Evolutionary conservation across 2,329 filamentous ascomycete species (phyloP), one percentile per base, ranked within the genome.

Genomic region (Botrytis medusae): DNA sequence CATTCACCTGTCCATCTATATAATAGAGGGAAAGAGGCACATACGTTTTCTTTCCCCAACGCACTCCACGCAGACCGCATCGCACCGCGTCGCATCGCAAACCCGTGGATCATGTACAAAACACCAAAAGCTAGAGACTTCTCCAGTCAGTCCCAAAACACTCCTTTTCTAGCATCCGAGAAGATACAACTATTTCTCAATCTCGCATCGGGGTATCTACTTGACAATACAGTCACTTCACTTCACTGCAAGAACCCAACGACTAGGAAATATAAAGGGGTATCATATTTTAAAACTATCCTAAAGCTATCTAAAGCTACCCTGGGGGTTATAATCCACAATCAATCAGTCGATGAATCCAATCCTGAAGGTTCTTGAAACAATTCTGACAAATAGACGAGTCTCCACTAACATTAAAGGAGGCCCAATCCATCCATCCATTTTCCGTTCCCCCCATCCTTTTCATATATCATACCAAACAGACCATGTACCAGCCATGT

Each of bases 401-500:
- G 34, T 34, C 34, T 12, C 34, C 34, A n/a, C 48, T 57, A 48
- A 57, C 5, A 68, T 68, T 57, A 68, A 68, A 40, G 22, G 9
- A 42, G 25, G 32, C 18, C 40, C 61, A 12, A 67, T 51, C 29
- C 8, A 51, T 67, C 48, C 48, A 67, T 34, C 34, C 70, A 54
- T 32, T 44, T 44, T 65, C 8, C 61, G 22, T 22, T 46, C 37
- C 7, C 22, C 18, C 62, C 22, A 22, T 68, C 34, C 48, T 18
- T 29, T 54, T 59, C 60, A 12, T 42, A 57, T 59, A 68, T 60
- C 42, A 59, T 54, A 51, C n/a, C 62, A 68, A 4, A 40, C 59
- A 61, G 22, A 51, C 20, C 70, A 65, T 68, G 70, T 72, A 69
- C 70, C 46, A 72, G 51, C 46, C 70, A 72, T 72, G 62, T 51